Evolutionary conservation across 768 basidiomycete species (phyloP), one percentile per base, ranked within the genome.

Genomic region (Tulasnella sp.): DNA sequence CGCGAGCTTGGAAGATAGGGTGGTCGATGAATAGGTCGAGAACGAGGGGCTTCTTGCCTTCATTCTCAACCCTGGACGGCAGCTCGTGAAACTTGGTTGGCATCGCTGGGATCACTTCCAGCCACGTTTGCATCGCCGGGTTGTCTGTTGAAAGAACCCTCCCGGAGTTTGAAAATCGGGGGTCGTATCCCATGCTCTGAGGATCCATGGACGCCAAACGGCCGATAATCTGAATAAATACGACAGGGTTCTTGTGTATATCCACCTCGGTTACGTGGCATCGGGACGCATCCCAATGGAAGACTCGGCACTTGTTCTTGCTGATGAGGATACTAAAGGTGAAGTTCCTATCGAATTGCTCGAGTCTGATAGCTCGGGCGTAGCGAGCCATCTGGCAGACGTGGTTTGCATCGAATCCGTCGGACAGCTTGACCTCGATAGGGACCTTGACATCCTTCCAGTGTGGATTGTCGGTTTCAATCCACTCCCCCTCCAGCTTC

Each of bases 401-500:
- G 39, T 31, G 9, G 4, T 22, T 8, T 4, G 39, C 68, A 70
- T 34, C 9, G 68, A 36, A 22, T 70, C 39, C 39, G 4, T 37
- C 31, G 22, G 25, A 19, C 9, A 38, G 22, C 68, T 70, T 70
- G 68, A 38, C 68, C 34, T 70, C 68, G 34, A 70, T 29, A 36
- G 68, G 34, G 68, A 70, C 68, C 31, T 70, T 70, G 68, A 70
- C 39, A 36, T 70, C 68, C 68, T 36, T 70, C 68, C 68, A 70
- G 22, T 25, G 34, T 37, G 68, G 68, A 70, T 70, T 14, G 22
- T 29, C 11, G 68, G 42, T 8, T 42, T 42, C 42, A 42, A 42
- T 17, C 9, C 8, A 17, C 42, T 42, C 25, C 31, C 12, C 29
- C 25, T 11, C 29, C 6, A n/a, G n/a, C 9, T 64, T 11, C 4